Evolutionary conservation across 2,329 filamentous ascomycete genomes (phyloP).

Genomic region (Exutisphaerella laricina): DNA sequence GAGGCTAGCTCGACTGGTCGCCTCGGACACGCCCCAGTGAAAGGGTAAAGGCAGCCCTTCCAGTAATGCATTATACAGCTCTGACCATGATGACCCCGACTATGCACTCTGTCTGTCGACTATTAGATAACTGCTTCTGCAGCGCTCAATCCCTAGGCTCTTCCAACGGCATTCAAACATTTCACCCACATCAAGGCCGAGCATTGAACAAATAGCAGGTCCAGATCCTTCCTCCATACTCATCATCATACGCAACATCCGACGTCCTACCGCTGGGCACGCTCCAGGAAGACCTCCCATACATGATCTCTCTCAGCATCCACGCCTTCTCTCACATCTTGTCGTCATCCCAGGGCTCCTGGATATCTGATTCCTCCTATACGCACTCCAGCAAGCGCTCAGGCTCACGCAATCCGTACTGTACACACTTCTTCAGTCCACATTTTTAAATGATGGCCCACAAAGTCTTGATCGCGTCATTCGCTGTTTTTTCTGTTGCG

Average conservation of each 20-base stretch:
- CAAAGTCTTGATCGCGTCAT: neutral
- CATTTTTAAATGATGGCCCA: neutral
- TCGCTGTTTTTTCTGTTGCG: neutral
- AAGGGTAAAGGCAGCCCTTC: too few species aligned
- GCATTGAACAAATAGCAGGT: neutral
- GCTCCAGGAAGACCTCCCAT: neutral
- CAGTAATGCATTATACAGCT: too few species aligned
- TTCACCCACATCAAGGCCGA: too few species aligned
- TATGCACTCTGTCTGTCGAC: too few species aligned
- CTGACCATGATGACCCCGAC: too few species aligned
- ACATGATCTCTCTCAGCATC: conserved; percentile 9
- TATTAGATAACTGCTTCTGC: too few species aligned
- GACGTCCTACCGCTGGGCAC: neutral
- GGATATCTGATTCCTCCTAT: conserved; percentile 14
- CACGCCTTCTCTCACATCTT: conserved; percentile 11
- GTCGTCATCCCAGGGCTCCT: conserved; percentile 13
- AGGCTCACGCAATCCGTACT: conserved; percentile 3
- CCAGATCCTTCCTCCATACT: neutral
- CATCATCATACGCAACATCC: neutral
- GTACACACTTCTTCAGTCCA: conserved; percentile 9
- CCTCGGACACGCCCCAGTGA: too few species aligned
- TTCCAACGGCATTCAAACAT: too few species aligned
- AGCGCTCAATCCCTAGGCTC: too few species aligned
- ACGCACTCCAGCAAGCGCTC: conserved; percentile 4
- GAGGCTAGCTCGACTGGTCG: too few species aligned